Base-by-base conservation (phyloP, 2,329 filamentous ascomycete genomes). In the Fusarium fracticaudum region DNA sequence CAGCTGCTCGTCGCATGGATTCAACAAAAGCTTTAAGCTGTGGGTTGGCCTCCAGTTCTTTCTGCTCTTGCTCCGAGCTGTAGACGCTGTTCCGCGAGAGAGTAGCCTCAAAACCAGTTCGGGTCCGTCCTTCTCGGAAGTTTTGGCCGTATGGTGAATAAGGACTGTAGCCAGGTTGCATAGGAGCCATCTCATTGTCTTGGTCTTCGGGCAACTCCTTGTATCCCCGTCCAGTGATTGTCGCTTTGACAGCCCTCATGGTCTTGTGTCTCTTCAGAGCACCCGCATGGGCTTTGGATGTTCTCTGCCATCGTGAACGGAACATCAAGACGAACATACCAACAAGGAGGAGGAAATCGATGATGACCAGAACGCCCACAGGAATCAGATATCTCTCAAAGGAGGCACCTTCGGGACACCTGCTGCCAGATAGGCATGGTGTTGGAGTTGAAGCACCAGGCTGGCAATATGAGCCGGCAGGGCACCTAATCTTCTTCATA, bases 1-100 rank as follows among this genome's bases (percentile, higher is more conserved):
- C 85, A 4, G 88, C 87, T 24, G 86, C 86, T 69, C 82, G 86
- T 29, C 85, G 83, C 82, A 89, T 86, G 2, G 87, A 89, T 48
- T 86, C 84, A 31, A 90, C 83, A 73, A 90, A 89, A 1, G 83
- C 80, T 41, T 83, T 82, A 24, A 89, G 83, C 72, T 88, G 81
- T 7, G 77, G 76, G 31, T 76, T 73, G 40, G 72, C 69, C 17
- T 72, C 67, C 1, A 68, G 33, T 38, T 77, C 72, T 14, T 63
- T 67, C n/a, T 64, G 41, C 40, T 69, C 64, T 38, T 69, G 65
- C 12, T 71, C 69, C 14, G 69, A 55, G 47, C 81, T 81, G 58
- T 80, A 76, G 22, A 79, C 71, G 20, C 80, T 76, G 43, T 78
- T 77, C 51, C 80, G 75, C 22, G 80, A 79, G 9, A 85, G 76